Conservation (phyloP, 768 basidiomycete species). For the Russula compacta region DNA sequence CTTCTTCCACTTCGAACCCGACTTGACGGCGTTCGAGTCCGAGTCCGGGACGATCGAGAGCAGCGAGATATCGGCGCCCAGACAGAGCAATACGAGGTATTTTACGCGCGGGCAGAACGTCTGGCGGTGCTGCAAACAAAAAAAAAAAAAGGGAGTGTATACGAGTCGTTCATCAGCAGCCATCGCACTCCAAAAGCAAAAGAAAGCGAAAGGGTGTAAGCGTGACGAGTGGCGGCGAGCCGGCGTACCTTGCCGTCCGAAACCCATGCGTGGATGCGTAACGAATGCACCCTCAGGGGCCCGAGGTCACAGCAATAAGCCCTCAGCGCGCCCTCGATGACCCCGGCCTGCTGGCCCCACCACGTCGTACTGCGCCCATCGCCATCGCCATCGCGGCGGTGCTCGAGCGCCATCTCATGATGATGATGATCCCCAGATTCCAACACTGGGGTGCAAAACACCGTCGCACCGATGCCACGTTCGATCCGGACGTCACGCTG, state of each 20-base stretch:
- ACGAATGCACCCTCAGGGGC: not conserved
- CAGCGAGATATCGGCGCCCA: constrained; percentile 15
- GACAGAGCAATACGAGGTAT: constrained; percentile 9
- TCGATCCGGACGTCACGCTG: constrained; percentile 17
- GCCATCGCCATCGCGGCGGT: too few relatives aligned
- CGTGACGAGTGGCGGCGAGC: not conserved
- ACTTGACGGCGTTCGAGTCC: not conserved
- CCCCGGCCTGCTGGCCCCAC: constrained; percentile 1
- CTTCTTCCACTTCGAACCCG: not conserved
- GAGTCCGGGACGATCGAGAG: not conserved
- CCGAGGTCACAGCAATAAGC: constrained; percentile 1
- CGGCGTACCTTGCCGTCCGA: constrained; percentile 16
- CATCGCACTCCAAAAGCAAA: not conserved
- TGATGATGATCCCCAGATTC: not conserved
- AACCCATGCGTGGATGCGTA: constrained; percentile 12
- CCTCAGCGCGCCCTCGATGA: constrained; percentile 3
- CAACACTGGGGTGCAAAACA: not conserved
- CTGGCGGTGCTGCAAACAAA: not conserved
- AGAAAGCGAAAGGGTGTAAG: not conserved
- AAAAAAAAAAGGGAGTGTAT: not conserved
- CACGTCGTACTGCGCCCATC: not conserved
- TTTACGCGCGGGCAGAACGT: constrained; percentile 2
- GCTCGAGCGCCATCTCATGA: not conserved
- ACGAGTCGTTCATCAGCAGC: not conserved
- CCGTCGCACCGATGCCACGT: constrained; percentile 1